Conservation (phyloP, 805 yeast species). For the Candida berthetii region DNA sequence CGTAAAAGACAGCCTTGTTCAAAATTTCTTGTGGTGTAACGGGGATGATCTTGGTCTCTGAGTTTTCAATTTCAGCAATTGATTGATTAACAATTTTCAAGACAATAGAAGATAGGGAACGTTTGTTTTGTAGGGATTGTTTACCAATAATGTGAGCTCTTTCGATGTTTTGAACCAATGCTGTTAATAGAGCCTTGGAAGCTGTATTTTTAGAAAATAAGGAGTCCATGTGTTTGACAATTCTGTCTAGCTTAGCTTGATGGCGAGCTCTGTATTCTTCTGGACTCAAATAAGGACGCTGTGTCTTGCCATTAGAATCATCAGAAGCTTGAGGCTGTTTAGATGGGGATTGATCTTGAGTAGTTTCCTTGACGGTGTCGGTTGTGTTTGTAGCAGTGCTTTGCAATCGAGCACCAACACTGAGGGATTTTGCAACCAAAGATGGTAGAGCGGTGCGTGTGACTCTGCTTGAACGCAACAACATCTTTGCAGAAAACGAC, state of each 20-base stretch:
- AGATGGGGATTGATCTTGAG: background rate
- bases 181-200: background rate
- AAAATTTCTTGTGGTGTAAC: slow-evolving; percentile 16
- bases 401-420: background rate
- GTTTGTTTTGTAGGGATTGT: background rate
- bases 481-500: background rate
- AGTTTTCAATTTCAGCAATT: slow-evolving; percentile 9
- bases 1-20: slow-evolving; percentile 9
- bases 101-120: background rate
- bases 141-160: background rate
- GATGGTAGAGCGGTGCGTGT: background rate
- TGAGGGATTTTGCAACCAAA: background rate
- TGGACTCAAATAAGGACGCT: background rate
- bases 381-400: background rate
- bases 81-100: slow-evolving; percentile 8
- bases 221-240: background rate
- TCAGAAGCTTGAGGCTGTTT: background rate
- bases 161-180: background rate
- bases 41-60: slow-evolving; percentile 8
- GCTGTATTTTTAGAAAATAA: background rate
- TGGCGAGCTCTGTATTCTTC: background rate
- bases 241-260: background rate
- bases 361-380: background rate
- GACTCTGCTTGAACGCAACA: background rate
- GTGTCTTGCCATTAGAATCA: background rate